These are phyloP conservation scores for Zelonia costaricensis DNA, from an alignment of 208 protist species.

Conservation along the genomic window DNA sequence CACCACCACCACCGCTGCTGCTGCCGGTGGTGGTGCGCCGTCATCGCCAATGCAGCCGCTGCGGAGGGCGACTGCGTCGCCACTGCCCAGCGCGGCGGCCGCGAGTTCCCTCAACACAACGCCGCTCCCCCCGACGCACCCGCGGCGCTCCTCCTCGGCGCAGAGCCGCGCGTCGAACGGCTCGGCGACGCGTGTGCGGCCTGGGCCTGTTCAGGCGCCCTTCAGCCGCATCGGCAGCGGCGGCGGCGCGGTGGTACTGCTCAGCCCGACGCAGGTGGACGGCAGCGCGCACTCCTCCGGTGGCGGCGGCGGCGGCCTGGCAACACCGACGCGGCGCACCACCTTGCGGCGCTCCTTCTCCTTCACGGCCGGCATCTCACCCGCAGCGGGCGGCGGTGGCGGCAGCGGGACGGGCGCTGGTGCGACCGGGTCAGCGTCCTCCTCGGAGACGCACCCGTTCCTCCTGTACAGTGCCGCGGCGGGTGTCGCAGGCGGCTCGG, in stretches of 20 bases:
- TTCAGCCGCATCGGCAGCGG: conserved; percentile 9
- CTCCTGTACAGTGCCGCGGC: not conserved
- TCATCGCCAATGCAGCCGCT: not conserved
- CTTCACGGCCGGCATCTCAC: conserved; percentile 20
- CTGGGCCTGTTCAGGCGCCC: not conserved
- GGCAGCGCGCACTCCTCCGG: not conserved
- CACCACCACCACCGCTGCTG: not conserved
- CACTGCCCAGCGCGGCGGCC: not conserved
- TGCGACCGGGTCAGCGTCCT: not conserved
- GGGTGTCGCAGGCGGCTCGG: not conserved
- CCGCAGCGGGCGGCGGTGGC: no score
- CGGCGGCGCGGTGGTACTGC: not conserved
- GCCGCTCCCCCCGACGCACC: conserved; percentile 22
- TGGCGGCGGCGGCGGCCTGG: not conserved
- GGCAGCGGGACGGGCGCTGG: no score
- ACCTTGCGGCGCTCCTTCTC: conserved; percentile 27
- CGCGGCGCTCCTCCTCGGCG: conserved; percentile 22
- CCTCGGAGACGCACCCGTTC: conserved; percentile 5
- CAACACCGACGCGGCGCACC: not conserved
- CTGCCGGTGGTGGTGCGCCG: not conserved
- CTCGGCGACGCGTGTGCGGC: not conserved
- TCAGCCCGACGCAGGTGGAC: not conserved
- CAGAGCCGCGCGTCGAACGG: conserved; percentile 1
- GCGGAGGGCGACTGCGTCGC: not conserved
- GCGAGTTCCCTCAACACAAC: not conserved